Conservation (phyloP, 2,329 filamentous ascomycete genomes). For the Cladophialophora chaetospira region DNA sequence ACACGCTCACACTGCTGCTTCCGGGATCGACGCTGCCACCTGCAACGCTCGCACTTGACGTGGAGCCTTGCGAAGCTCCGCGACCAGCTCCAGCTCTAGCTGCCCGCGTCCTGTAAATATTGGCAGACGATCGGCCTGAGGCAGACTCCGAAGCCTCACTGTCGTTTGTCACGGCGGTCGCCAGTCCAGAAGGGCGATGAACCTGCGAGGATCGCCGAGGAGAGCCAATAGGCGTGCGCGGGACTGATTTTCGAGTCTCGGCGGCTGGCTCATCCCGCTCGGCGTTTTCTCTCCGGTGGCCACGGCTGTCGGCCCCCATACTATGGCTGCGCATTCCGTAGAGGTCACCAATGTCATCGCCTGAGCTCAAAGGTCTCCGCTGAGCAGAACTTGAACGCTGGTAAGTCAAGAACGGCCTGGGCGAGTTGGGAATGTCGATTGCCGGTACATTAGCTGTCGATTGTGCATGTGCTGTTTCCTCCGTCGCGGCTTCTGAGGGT, state of each 20-base stretch:
- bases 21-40: slow-evolving; percentile 26
- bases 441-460: slow-evolving; percentile 44
- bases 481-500: slow-evolving; percentile 41
- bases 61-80: slow-evolving; percentile 28
- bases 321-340: slow-evolving; percentile 52
- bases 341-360: slow-evolving; percentile 48
- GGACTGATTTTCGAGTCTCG: not conserved
- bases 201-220: slow-evolving; percentile 14
- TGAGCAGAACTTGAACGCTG: slow-evolving; percentile 51
- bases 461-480: slow-evolving; percentile 39
- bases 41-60: slow-evolving; percentile 29
- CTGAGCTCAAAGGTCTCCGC: slow-evolving; percentile 36
- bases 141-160: slow-evolving; percentile 26
- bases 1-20: slow-evolving; percentile 29
- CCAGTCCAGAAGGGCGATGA: slow-evolving; percentile 22
- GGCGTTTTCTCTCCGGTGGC: slow-evolving; percentile 17
- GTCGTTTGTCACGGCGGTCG: slow-evolving; percentile 21
- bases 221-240: slow-evolving; percentile 6
- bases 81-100: slow-evolving; percentile 16
- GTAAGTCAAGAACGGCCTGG: slow-evolving; percentile 44
- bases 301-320: slow-evolving; percentile 39
- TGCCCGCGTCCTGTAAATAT: slow-evolving; percentile 17
- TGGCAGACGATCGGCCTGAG: slow-evolving; percentile 29
- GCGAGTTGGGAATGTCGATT: slow-evolving; percentile 53
- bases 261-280: slow-evolving; percentile 10